Evolutionary conservation across 2,329 filamentous ascomycete genomes (phyloP), one percentile per base, ranked within the genome.

Genomic region (Clonostachys chloroleuca): DNA sequence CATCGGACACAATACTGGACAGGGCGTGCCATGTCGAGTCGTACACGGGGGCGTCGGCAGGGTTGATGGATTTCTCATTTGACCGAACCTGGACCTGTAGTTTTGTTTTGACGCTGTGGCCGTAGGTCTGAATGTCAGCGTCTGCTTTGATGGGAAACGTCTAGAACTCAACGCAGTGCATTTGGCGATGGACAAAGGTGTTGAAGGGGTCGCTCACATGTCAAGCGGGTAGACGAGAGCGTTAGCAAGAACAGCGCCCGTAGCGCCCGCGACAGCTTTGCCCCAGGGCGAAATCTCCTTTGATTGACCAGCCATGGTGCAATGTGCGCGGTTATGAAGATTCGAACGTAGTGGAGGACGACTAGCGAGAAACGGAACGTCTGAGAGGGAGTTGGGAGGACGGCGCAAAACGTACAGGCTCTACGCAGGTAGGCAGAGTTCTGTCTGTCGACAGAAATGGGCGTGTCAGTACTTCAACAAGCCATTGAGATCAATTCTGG

Each of bases 221-320:
- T 99, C 94, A 51, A 99, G 78, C 42, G 94, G 94, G 68, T 99
- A 99, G 49, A 97, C 92, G 52, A 96, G 73, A 41, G 92, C 88
- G 74, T 99, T 99, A 49, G 94, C 94, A 50, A 99, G 77, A 36
- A 97, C 90, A 42, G 94, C 94, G 51, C 94, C 94, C 17, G 89
- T 89, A 45, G 94, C 90, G 59, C 94, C 94, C 52, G 94, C 92
- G 55, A 96, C 83, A 47, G 94, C 94, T 62, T 86, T 86, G 47
- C 92, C 92, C 92, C 92, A 97, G 47, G 94, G 89, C 40, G 94
- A 91, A 50, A 97, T 81, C 55, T 75, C 74, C 67, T 91, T 92
- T 37, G 79, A 82, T 59, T 78, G 77, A 16, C 40, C 44, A 18
- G 47, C 24, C 47, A 49, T 49, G 16, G 16, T 30, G 30, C 20